Base-by-base conservation (phyloP, 2,329 filamentous ascomycete species). In the Diaporthe citriasiana region DNA sequence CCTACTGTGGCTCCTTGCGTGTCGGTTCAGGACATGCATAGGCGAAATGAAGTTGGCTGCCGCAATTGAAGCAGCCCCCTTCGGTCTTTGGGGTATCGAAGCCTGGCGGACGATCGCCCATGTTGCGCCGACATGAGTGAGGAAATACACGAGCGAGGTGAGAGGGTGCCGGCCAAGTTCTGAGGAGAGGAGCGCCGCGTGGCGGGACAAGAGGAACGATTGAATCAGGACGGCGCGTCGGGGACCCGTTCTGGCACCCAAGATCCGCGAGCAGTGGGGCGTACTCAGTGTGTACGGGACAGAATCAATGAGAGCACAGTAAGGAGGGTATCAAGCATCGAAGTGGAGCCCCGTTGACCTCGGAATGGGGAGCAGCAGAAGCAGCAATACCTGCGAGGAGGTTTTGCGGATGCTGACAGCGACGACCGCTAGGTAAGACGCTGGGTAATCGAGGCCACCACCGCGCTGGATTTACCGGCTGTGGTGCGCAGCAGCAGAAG, bases 31-130 rank as follows among this genome's bases (percentile, higher is more conserved):
- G 88, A 78, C 88, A 90, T 66, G 87, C 87, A 70, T 89, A 81
- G 17, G 87, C 82, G 83, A 87, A 89, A 78, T 90, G 89, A 5
- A 86, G 86, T 40, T 81, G 80, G 63, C 81, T 79, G 70, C 87
- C 87, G 77, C 89, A 90, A 78, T 89, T 90, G 79, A 89, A 89
- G 79, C 89, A 90, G 76, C 84, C 77, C 10, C 82, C 81, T 71
- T 83, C 82, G 53, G 79, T 73, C 68, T 77, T 76, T 19, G 77
- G 70, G 25, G 78, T 70, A 15, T 79, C 76, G 55, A 79, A 80
- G 1, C 81, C 82, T 15, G 81, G 81, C 38, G 79, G 79, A 17
- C 66, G 73, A 50, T 74, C 75, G 25, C 76, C 74, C 78, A 80
- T 80, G 75, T 70, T 69, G 70, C 17, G 73, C 63, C 78, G 78